Evolutionary conservation across 2,329 filamentous ascomycete species (phyloP).

Genomic region (Parafenestella ontariensis): DNA sequence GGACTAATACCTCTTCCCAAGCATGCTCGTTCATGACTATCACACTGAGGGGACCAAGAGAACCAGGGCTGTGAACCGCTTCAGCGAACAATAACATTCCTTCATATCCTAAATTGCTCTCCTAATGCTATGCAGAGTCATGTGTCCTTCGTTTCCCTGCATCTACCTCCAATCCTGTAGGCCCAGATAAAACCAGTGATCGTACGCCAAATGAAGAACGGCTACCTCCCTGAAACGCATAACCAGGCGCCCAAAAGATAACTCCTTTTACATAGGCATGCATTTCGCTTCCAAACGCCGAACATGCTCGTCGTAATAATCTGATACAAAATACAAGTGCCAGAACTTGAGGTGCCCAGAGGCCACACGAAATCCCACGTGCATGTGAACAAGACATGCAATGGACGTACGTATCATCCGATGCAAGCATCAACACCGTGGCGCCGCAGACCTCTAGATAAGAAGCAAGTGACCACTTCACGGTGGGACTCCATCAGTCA

Average conservation of each 20-base stretch:
- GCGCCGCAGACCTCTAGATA: background rate
- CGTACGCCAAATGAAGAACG: conserved; percentile 6
- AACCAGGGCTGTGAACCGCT: no score
- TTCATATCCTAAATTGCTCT: background rate
- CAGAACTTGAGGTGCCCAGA: background rate
- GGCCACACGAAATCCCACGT: background rate
- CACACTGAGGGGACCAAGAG: no score
- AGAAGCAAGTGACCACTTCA: background rate
- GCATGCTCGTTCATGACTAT: no score
- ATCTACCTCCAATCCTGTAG: conserved; percentile 4
- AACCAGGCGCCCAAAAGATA: conserved; percentile 24
- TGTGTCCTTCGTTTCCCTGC: background rate
- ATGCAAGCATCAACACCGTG: background rate
- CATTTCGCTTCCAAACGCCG: conserved; percentile 32
- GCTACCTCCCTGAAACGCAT: conserved; percentile 5
- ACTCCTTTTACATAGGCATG: conserved; percentile 29
- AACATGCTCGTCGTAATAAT: conserved; percentile 27
- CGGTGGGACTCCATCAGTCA: no score
- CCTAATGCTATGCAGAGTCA: conserved; percentile 8
- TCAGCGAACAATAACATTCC: conserved; percentile 1
- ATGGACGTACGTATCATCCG: background rate
- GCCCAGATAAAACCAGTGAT: background rate
- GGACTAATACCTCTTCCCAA: no score
- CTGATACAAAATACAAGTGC: conserved; percentile 14
- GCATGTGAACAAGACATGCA: background rate